phyloP scores from a whole-genome alignment of 495 filamentous ascomycete genomes.

The Arthonia radiata region DNA sequence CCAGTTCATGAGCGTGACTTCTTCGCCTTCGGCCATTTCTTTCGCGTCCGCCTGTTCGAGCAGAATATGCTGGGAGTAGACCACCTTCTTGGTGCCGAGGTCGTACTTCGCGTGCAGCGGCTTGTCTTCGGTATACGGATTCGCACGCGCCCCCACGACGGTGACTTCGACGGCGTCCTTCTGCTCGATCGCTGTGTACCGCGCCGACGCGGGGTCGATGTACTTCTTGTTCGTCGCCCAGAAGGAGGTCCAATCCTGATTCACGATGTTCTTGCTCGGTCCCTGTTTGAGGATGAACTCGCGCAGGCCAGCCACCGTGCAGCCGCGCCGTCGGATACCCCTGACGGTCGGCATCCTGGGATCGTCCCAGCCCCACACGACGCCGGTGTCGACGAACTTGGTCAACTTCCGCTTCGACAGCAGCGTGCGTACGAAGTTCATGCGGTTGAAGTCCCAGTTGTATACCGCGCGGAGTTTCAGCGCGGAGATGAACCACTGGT shows the following conservation, averaged over 20 bases:
- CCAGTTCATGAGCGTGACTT: conserved; percentile 91
- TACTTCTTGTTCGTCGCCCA: conserved; percentile 93
- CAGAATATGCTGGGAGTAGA: conserved; percentile 41
- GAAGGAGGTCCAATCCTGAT: conserved; percentile 75
- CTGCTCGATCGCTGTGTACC: conserved; percentile 56
- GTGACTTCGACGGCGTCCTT: conserved; percentile 41
- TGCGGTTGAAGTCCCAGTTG: conserved; percentile 92
- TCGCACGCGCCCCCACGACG: conserved; percentile 39
- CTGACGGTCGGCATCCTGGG: conserved; percentile 87
- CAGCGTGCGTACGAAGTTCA: conserved; percentile 83
- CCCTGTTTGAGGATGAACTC: conserved; percentile 90
- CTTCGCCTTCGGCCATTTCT: conserved; percentile 59
- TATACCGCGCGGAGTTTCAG: conserved; percentile 69
- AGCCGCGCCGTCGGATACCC: conserved; percentile 66
- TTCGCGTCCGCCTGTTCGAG: conserved; percentile 73
- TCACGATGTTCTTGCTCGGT: conserved; percentile 65
- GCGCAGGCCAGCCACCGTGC: conserved; percentile 69
- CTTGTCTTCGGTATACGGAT: conserved; percentile 43
- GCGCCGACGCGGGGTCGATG: conserved; percentile 67
- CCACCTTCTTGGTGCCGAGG: conserved; percentile 64
- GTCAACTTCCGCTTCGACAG: conserved; percentile 89
- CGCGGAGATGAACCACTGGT: conserved; percentile 82
- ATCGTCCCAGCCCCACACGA: conserved; percentile 85
- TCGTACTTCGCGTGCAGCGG: conserved; percentile 76
- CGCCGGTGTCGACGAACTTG: conserved; percentile 66